These are phyloP conservation scores for Pichia sp. DNA, from an alignment of 1,139 yeast species.

Conservation along the genomic window DNA sequence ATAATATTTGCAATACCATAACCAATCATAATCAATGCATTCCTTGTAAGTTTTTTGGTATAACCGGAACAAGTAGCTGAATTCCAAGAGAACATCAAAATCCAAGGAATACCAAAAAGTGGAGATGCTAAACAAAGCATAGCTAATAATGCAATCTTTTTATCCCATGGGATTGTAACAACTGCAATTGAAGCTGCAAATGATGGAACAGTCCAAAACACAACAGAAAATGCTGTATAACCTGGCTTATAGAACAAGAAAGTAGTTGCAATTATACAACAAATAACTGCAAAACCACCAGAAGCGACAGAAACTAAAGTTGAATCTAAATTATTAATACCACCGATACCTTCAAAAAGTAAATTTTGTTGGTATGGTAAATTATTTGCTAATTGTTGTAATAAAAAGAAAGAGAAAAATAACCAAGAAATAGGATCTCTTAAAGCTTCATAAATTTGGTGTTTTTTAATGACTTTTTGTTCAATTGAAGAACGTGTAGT, in stretches of 20 bases:
- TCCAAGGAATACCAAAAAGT: conserved; percentile 37
- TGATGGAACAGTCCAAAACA: conserved; percentile 37
- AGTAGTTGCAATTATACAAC: conserved; percentile 15
- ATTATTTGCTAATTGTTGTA: conserved; percentile 35
- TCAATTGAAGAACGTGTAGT: conserved; percentile 33
- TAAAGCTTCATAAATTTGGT: conserved; percentile 35
- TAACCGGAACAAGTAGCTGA: conserved; percentile 34
- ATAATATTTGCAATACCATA: conserved; percentile 38
- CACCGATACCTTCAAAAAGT: conserved; percentile 29
- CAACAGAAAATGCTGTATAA: conserved; percentile 24
- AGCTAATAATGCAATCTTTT: conserved; percentile 39
- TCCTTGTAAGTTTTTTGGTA: conserved; percentile 37
- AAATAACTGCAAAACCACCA: conserved; percentile 19
- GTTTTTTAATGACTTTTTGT: conserved; percentile 32
- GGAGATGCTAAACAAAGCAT: conserved; percentile 33
- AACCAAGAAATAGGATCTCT: conserved; percentile 37
- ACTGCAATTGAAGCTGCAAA: conserved; percentile 41
- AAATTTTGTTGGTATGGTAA: conserved; percentile 37
- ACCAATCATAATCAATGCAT: conserved; percentile 35
- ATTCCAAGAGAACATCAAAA: conserved; percentile 35
- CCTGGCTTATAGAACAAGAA: conserved; percentile 28
- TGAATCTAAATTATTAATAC: conserved; percentile 36
- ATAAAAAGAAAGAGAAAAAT: conserved; percentile 30
- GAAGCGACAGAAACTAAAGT: conserved; percentile 41
- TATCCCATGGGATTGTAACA: conserved; percentile 35